Evolutionary conservation across 1,284 basidiomycete genomes (phyloP).

Genomic region (Pseudozyma pruni): DNA sequence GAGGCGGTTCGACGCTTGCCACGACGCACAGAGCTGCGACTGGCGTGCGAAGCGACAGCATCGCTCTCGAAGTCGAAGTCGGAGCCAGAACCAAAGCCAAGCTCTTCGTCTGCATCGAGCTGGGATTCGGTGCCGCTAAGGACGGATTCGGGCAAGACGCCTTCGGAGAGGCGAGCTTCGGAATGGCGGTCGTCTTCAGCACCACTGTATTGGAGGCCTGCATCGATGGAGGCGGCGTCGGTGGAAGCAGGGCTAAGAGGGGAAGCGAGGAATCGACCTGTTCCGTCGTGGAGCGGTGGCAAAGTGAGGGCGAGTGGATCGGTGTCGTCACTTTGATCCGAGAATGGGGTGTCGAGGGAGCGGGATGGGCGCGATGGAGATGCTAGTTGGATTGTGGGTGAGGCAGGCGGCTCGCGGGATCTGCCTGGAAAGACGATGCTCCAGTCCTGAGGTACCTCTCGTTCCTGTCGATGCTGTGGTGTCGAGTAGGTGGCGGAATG

Average conservation of each 20-base stretch:
- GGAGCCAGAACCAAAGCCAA: slow-evolving; percentile 47
- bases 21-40: slow-evolving; percentile 22
- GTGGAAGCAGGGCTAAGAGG: slow-evolving; percentile 34
- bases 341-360: not conserved
- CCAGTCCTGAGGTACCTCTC: slow-evolving; percentile 34
- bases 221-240: slow-evolving; percentile 20
- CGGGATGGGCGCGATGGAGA: not conserved
- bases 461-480: slow-evolving; percentile 12
- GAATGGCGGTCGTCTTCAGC: slow-evolving; percentile 21
- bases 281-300: slow-evolving; percentile 43
- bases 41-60: slow-evolving; percentile 34
- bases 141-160: slow-evolving; percentile 30
- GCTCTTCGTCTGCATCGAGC: slow-evolving; percentile 46
- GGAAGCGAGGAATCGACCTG: slow-evolving; percentile 39
- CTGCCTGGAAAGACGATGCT: slow-evolving; percentile 49
- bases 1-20: slow-evolving; percentile 9
- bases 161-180: slow-evolving; percentile 23
- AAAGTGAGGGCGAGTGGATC: slow-evolving; percentile 33
- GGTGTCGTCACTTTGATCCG: slow-evolving; percentile 14
- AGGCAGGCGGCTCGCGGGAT: slow-evolving; percentile 15
- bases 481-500: slow-evolving; percentile 8
- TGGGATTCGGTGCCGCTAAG: slow-evolving; percentile 41
- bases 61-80: slow-evolving; percentile 50
- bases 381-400: slow-evolving; percentile 2
- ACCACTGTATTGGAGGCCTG: slow-evolving; percentile 13